Evolutionary conservation across 2,329 filamentous ascomycete species (phyloP).

Genomic region (Atkinsonella hypoxylon): DNA sequence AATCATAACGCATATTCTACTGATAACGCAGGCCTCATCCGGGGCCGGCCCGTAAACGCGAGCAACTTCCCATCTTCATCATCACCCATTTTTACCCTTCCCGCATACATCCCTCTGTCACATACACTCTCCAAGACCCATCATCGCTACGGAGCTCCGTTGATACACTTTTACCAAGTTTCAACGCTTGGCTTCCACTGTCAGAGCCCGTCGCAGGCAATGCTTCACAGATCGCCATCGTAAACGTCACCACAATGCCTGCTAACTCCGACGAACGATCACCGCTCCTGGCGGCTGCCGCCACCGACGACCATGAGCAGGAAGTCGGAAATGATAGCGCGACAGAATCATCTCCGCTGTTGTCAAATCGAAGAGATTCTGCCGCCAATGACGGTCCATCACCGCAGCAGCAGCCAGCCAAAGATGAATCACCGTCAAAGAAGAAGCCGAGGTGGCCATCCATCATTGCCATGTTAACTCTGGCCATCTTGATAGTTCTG

Average conservation of each 20-base stretch:
- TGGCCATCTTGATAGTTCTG: constrained; percentile 50
- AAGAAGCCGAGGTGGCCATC: constrained; percentile 54
- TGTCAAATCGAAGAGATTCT: constrained; percentile 19
- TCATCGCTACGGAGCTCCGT: neutral
- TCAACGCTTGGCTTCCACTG: neutral
- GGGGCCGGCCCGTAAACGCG: neutral
- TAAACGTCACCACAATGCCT: constrained; percentile 24
- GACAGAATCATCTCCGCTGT: constrained; percentile 41
- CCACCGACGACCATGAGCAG: constrained; percentile 15
- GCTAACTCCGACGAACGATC: constrained; percentile 27
- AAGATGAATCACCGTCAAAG: constrained; percentile 15
- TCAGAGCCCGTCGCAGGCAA: neutral
- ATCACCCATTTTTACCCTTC: neutral
- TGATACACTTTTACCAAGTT: neutral
- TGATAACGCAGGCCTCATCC: neutral
- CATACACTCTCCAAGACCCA: neutral
- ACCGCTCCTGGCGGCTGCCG: constrained; percentile 29
- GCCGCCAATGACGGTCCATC: constrained; percentile 23
- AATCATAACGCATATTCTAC: neutral
- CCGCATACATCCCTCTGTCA: neutral
- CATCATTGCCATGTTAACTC: constrained; percentile 55
- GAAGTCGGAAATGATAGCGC: constrained; percentile 8
- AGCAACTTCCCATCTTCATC: neutral
- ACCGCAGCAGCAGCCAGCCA: constrained; percentile 15
- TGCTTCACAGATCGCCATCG: neutral